These are phyloP conservation scores for Penicillium roqueforti DNA, from an alignment of 495 filamentous ascomycete species.

Conservation along the genomic window DNA sequence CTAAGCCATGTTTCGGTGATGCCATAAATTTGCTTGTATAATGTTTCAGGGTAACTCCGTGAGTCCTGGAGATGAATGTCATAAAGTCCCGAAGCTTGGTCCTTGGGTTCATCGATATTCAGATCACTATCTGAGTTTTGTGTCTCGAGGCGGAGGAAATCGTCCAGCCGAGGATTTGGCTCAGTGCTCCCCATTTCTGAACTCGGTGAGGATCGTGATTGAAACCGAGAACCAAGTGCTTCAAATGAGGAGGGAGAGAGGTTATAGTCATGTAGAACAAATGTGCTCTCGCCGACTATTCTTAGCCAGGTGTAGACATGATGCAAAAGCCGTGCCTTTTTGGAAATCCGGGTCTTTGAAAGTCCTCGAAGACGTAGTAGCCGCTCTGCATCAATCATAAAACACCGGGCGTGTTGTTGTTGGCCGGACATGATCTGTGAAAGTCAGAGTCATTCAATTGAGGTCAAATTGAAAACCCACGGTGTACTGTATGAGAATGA, in stretches of 20 bases:
- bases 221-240: slow-evolving; percentile 17
- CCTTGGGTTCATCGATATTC: slow-evolving; percentile 36
- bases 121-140: slow-evolving; percentile 32
- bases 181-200: slow-evolving; percentile 4
- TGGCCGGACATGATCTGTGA: slow-evolving; percentile 31
- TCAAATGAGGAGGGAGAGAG: slow-evolving; percentile 25
- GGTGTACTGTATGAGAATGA: slow-evolving; percentile 30
- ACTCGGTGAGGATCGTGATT: neutral
- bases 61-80: slow-evolving; percentile 38
- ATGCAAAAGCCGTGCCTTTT: slow-evolving; percentile 33
- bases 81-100: slow-evolving; percentile 20
- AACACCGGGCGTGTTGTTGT: slow-evolving; percentile 32
- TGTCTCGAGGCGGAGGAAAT: slow-evolving; percentile 31
- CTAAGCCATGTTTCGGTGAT: slow-evolving; percentile 38
- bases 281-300: slow-evolving; percentile 36
- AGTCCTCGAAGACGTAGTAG: slow-evolving; percentile 29
- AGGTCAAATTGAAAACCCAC: slow-evolving; percentile 12
- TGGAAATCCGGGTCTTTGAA: slow-evolving; percentile 31
- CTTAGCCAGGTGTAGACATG: slow-evolving; percentile 37
- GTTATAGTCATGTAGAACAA: slow-evolving; percentile 32
- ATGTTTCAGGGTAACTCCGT: slow-evolving; percentile 26
- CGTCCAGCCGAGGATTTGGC: slow-evolving; percentile 26
- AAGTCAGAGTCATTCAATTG: neutral
- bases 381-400: slow-evolving; percentile 33
- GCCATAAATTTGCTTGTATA: slow-evolving; percentile 35